These are phyloP conservation scores for Magnusiomyces clavatus DNA, from an alignment of 1,139 yeast genomes.

Conservation along the genomic window DNA sequence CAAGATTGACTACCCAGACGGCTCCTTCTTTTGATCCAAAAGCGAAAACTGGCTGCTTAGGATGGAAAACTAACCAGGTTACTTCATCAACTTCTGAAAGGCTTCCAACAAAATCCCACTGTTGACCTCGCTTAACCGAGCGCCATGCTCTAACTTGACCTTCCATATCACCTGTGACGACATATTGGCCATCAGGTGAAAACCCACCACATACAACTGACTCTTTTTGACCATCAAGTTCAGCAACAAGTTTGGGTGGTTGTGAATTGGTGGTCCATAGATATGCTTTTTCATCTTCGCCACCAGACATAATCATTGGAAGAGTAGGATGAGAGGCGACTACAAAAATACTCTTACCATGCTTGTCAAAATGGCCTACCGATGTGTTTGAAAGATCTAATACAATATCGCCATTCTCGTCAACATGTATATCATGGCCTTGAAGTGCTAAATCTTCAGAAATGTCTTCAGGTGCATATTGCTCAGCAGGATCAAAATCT, in stretches of 20 bases:
- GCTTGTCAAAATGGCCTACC: slow-evolving; percentile 79
- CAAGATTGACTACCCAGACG: slow-evolving; percentile 85
- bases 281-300: slow-evolving; percentile 82
- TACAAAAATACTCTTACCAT: slow-evolving; percentile 74
- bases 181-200: slow-evolving; percentile 69
- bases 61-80: slow-evolving; percentile 74
- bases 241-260: slow-evolving; percentile 73
- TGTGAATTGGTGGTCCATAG: slow-evolving; percentile 86
- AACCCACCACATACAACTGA: slow-evolving; percentile 82
- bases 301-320: slow-evolving; percentile 82
- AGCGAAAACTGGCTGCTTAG: slow-evolving; percentile 68
- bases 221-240: slow-evolving; percentile 73
- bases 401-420: slow-evolving; percentile 41
- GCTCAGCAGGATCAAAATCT: slow-evolving; percentile 20
- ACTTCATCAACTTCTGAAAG: slow-evolving; percentile 84
- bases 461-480: slow-evolving; percentile 12
- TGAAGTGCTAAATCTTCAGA: slow-evolving; percentile 5
- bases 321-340: slow-evolving; percentile 72
- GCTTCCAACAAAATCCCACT: slow-evolving; percentile 66
- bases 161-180: slow-evolving; percentile 90
- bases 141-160: slow-evolving; percentile 75
- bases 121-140: slow-evolving; percentile 65
- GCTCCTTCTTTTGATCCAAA: slow-evolving; percentile 91
- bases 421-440: slow-evolving; percentile 14
- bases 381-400: slow-evolving; percentile 85